Base-by-base conservation (phyloP, 768 basidiomycete species). In the Lactifluus pinguis region DNA sequence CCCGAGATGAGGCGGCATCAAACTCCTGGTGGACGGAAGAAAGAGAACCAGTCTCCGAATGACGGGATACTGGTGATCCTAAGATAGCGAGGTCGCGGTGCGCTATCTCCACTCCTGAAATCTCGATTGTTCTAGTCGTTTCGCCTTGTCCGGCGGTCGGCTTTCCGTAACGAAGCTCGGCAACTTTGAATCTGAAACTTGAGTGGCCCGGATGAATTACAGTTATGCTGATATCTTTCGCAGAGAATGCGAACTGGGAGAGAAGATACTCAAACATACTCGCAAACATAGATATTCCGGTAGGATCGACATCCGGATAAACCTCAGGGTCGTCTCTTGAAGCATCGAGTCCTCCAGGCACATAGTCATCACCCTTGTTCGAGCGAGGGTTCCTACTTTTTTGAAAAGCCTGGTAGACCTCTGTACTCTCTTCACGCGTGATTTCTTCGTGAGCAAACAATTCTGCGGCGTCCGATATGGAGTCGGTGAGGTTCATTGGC, bases 381-480 rank as follows among this genome's bases (percentile, higher is more conserved):
- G 6, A 15, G 13, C 19, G 30, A 54, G 15, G 74, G 66, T 15
- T 70, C 29, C 73, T 66, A 38, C 79, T 77, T 64, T 80, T 71
- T 66, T 81, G 82, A 50, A 93, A 72, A 1, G 91, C 91, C 61
- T 84, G 79, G 67, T 84, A 81, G 21, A 95, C 77, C 36, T 81
- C 76, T 7, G 81, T 83, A 66, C 85, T 89, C 69, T 95, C 92
- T 63, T 77, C 76, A 7, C 80, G 76, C 25, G 84, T 79, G 53
- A 97, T 76, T 68, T 94, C 91, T 64, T 90, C 80, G 50, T 94
- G 87, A 29, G 95, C 76, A 73, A 98, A 98, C 4, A 86, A 84
- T 66, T 92, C 86, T 1, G 93, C 90, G 14, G 87, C 82, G n/a
- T 85, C 86, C 30, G 80, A 80, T n/a, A 92, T 85, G 25, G 93